Conservation (phyloP, 148 eudicot genomes). For the Suaeda aralocaspica region DNA sequence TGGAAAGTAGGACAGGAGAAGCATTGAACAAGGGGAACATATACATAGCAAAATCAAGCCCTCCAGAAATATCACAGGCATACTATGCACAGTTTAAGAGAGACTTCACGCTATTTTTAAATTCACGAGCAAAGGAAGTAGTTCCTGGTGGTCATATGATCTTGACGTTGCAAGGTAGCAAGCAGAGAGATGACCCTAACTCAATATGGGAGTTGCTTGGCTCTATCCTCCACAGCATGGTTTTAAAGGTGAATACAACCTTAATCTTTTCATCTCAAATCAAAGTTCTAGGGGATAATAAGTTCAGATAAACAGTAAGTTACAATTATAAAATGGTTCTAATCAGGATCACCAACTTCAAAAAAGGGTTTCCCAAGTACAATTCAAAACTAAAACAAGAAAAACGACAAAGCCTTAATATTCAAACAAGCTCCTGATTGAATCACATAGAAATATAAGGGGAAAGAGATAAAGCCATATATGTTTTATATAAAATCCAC, state of each 20-base stretch:
- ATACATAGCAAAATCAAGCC: slow-evolving; percentile 33
- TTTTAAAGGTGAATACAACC: slow-evolving; percentile 25
- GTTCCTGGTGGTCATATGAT: slow-evolving; percentile 44
- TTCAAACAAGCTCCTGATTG: neutral
- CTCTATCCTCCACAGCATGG: slow-evolving; percentile 31
- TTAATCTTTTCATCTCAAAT: neutral
- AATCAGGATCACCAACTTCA: too few species aligned
- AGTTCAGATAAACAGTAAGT: neutral
- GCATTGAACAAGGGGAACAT: slow-evolving; percentile 37
- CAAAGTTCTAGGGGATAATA: neutral
- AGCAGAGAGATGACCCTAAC: slow-evolving; percentile 16
- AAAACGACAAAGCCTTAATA: neutral
- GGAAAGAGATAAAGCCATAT: neutral
- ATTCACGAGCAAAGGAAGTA: slow-evolving; percentile 41
- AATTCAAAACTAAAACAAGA: neutral
- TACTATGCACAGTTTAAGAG: slow-evolving; percentile 40
- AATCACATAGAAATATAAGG: too few species aligned
- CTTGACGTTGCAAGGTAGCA: slow-evolving; percentile 35
- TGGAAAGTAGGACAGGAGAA: slow-evolving; percentile 23
- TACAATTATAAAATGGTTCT: too few species aligned
- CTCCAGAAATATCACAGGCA: slow-evolving; percentile 32
- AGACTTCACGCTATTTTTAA: slow-evolving; percentile 43
- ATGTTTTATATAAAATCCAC: neutral
- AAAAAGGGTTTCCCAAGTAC: neutral
- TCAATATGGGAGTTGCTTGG: slow-evolving; percentile 26